Evolutionary conservation across 202 grass and related monocot species (phyloP), one percentile per base, ranked within the genome.

Genomic region (Carex arenaria): DNA sequence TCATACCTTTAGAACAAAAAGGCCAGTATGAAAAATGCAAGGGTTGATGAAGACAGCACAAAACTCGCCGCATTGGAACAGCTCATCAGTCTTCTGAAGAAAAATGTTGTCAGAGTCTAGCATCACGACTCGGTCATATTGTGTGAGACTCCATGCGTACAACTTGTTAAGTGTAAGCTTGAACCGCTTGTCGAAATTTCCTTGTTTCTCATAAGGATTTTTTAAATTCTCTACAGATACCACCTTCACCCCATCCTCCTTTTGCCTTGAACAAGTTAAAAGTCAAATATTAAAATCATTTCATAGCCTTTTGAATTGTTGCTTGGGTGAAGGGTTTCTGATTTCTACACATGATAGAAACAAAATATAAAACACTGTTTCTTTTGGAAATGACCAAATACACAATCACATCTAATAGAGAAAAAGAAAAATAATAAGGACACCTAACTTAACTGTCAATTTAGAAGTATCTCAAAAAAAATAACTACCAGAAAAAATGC

Each of bases 31-130:
- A 85, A 97, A 97, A 82, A 93, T 97, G 45, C 93, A 97, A 10
- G 93, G 93, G 52, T 97, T 97, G 81, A 97, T 97, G 84, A 97
- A 97, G 26, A 91, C 93, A 54, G 93, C 93, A 67, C 93, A 97
- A 67, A 97, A 97, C 56, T 91, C 83, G 1, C 93, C 93, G 66
- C 93, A 97, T 84, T 89, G 90, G 84, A 97, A 97, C 78, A 97
- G 73, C 61, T 97, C 93, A 67, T 97, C 93, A 19, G 93, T 93
- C 45, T 91, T 93, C 72, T 97, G 93, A 79, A 97, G 90, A 84
- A 97, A 97, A 76, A 97, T 85, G 64, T 97, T 97, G 85, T 97
- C 93, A 30, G 93, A 97, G 84, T 97, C 93, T 8, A 97, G 80
- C 93, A 97, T 97, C 67, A 97, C 77, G 66, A 97, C 91, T 90